Base-by-base conservation (phyloP, 1,284 basidiomycete species). In the Grifola frondosa region DNA sequence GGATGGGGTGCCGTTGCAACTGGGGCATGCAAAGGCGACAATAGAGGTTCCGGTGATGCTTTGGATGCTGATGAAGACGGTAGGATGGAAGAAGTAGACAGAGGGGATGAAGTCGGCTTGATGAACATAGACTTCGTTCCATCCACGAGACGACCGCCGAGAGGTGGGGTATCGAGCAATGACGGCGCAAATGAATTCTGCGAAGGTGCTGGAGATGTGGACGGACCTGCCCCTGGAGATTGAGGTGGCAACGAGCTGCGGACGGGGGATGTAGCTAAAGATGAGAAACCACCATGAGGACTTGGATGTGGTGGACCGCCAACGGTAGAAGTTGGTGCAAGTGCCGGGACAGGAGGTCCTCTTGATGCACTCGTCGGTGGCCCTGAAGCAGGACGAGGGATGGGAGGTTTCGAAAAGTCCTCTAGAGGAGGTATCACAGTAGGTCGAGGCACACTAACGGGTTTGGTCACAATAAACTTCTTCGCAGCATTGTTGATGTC, bases 41-140 rank as follows among this genome's bases (percentile, higher is more conserved):
- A 28, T 4, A 57, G 48, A 7, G 42, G 49, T 22, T 42, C 48
- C 16, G 56, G 44, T 5, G 52, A 40, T 7, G 52, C 30, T 22
- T 58, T 42, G 20, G 55, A 35, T 17, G 55, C 39, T 16, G 50
- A 40, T 7, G 45, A 42, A 8, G 37, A 31, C 2, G 52, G 42
- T 10, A 42, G 41, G 12, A 49, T 19, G 3, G 53, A 36, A 8
- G 58, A 49, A 10, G 60, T 42, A 5, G 56, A 52, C 10, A 64
- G 58, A 13, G 70, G 68, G 8, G 74, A 70, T 7, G 73, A 60
- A 2, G 58, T 51, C 12, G 62, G 61, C 44, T 78, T 74, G 60
- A 85, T 70, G 51, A 86, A 85, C 85, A 88, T 87, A 3, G 86
- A 88, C 61, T 80, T 80, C 3, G 85, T 81, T 21, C 84, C 84